Conservation (phyloP, 768 basidiomycete species). For the Psilocybe sp. region DNA sequence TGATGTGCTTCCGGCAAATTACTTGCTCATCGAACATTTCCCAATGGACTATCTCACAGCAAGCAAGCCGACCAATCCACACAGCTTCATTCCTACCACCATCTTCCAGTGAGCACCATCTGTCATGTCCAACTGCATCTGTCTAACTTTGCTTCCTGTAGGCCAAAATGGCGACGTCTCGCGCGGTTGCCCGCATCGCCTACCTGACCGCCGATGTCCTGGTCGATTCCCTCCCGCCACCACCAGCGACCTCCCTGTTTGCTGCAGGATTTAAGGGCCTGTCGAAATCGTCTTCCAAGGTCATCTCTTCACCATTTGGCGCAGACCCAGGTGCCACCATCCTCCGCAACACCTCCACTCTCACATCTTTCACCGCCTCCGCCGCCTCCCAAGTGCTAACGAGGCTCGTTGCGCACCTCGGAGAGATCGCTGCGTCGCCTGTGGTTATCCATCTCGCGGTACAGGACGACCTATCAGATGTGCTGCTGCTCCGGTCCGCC, state of each 20-base stretch:
- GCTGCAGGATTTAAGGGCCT: constrained; percentile 34
- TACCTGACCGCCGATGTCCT: constrained; percentile 67
- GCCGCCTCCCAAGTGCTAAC: constrained; percentile 51
- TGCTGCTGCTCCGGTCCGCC: constrained; percentile 72
- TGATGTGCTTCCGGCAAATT: constrained; percentile 38
- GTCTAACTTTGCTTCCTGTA: not conserved
- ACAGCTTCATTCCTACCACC: constrained; percentile 9
- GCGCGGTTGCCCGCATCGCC: constrained; percentile 59
- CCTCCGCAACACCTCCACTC: constrained; percentile 42
- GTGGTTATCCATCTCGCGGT: constrained; percentile 73
- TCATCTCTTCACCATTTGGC: constrained; percentile 56
- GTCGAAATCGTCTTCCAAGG: constrained; percentile 32
- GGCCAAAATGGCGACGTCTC: constrained; percentile 22
- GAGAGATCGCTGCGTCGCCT: constrained; percentile 61
- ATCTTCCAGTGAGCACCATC: constrained; percentile 8
- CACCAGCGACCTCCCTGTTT: constrained; percentile 40
- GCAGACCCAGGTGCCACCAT: constrained; percentile 63
- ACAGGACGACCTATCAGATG: constrained; percentile 65
- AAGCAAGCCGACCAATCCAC: constrained; percentile 2
- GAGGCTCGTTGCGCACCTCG: constrained; percentile 64
- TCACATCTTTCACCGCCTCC: constrained; percentile 60
- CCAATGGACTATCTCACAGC: constrained; percentile 13
- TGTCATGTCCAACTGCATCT: constrained; percentile 4
- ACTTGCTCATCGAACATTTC: constrained; percentile 23
- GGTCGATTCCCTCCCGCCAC: constrained; percentile 51